Evolutionary conservation across 768 basidiomycete genomes (phyloP), one percentile per base, ranked within the genome.

Genomic region (Glaciozyma antarctica): DNA sequence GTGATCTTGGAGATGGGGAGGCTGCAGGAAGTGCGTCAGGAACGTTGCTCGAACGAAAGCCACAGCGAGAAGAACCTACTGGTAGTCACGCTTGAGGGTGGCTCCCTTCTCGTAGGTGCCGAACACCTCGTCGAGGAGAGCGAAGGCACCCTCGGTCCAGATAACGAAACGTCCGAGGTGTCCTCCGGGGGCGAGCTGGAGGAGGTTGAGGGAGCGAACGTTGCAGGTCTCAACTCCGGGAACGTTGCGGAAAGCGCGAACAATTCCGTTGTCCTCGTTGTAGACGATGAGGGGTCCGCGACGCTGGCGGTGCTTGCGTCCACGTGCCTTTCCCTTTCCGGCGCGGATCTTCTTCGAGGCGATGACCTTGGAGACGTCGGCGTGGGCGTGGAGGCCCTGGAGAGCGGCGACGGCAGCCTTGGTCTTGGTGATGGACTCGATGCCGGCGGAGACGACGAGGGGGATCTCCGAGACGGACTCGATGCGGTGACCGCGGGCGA

Each of bases 101-200:
- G 91, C 83, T n/a, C 81, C 82, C 81, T 86, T 91, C 75, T 95
- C 90, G 75, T 87, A 88, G 72, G 93, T 97, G 62, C 94, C 95
- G 78, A 88, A 99, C 70, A 98, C 85, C 72, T 90, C 87, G 77
- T 98, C 95, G 63, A 99, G 88, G 70, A 88, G 84, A 60, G 80
- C 82, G 77, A 98, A 95, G 32, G 95, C 95, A 74, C 82, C 82
- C 81, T 94, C 88, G 67, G 95, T 98, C 95, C 95, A 99, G 82
- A 99, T 94, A 77, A 97, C 82, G 81, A 99, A 99, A 69, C 95
- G 90, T 67, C 95, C 95, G 66, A 99, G 86, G 77, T 99, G 95
- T 71, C 95, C 95, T 85, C 95, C 95, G 57, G 95, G 95, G 21
- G 95, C 95, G 77, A 99, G 90, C 80, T 97, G 92, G 77, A 99